Evolutionary conservation across 2,329 filamentous ascomycete genomes (phyloP), one percentile per base, ranked within the genome.

Genomic region (Dendryphion nanum): DNA sequence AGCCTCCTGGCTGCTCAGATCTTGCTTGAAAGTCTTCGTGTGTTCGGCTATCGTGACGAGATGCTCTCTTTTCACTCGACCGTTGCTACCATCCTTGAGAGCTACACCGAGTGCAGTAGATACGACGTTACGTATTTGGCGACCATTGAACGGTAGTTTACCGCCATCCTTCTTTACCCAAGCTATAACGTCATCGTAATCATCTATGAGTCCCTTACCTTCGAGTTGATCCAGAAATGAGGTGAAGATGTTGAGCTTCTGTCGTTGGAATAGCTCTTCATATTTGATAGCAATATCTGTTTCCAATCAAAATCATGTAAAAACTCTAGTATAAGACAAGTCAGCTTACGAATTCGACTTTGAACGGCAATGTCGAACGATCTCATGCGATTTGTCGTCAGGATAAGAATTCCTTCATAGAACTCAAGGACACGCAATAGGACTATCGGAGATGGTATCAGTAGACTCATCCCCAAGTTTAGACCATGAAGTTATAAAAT

Each of bases 331-430:
- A n/a, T n/a, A n/a, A n/a, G n/a, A n/a, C n/a, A n/a, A n/a, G n/a
- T n/a, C n/a, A n/a, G n/a, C n/a, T n/a, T n/a, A n/a, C n/a, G 43
- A 32, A 59, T 50, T 8, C 54, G 42, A 0, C 49, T 58, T 20
- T 42, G 42, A 3, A 61, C 41, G 2, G 54, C 54, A 3, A 52
- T 36, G 34, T 60, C 55, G 44, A 59, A 50, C 29, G 39, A 37
- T 3, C 39, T 41, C 18, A 57, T 54, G 17, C 50, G 51, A 23
- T 59, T 60, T 2, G 52, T 59, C 2, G 49, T 53, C 6, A 50
- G 38, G 20, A 48, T 44, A 10, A 46, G 16, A 12, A 50, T 48
- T 7, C 51, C 47, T 8, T 44, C 47, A 30, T 33, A 33, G 20
- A 33, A 38, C 17, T 38, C 36, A 4, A 38, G 20, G 18, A 38